Evolutionary conservation across 177 flowering plant species (phyloP), one percentile per base, ranked within the genome.

Genomic region (Vitis hybrid): DNA sequence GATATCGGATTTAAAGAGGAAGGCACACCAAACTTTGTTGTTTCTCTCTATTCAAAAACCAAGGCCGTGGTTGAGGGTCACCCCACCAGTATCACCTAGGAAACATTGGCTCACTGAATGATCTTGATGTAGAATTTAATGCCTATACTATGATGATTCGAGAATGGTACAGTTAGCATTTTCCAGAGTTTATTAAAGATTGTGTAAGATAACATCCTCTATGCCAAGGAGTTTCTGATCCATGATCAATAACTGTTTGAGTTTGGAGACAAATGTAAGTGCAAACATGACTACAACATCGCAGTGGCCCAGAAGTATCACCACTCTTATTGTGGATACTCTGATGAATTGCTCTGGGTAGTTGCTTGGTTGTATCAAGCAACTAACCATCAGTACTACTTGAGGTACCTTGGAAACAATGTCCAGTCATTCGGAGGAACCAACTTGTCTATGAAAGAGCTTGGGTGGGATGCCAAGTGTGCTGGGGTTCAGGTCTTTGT

Each of bases 391-490:
- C 78, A 84, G 72, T 84, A 87, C 59, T 92, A 92, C 79, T 74
- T 89, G 78, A 75, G 78, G 65, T 94, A 89, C 79, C 81, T 91
- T 1, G 96, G 84, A 1, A 73, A 67, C 52, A 92, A 94, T 77
- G 97, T 88, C 12, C 86, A 89, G 62, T 71, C 92, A 2, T 52
- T 92, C 81, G 98, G 97, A 56, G 98, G 97, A 69, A 92, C 97
- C 13, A 90, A 91, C 19, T 89, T 97, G 97, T 69, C 86, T 26
- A 89, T 92, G 91, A 92, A 83, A 19, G 93, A 92, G 74, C 91
- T 94, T 50, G 84, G 94, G 7, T 94, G 98, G 98, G 98, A 94
- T 74, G 97, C 85, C 21, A 94, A 94, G 79, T 92, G 89, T 67
- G 91, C 96, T 63, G 98, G 98, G 2, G 97, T 82, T 13, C 98